Conservation (phyloP, 345 rosid genomes). For the Ceriops zippeliana region DNA sequence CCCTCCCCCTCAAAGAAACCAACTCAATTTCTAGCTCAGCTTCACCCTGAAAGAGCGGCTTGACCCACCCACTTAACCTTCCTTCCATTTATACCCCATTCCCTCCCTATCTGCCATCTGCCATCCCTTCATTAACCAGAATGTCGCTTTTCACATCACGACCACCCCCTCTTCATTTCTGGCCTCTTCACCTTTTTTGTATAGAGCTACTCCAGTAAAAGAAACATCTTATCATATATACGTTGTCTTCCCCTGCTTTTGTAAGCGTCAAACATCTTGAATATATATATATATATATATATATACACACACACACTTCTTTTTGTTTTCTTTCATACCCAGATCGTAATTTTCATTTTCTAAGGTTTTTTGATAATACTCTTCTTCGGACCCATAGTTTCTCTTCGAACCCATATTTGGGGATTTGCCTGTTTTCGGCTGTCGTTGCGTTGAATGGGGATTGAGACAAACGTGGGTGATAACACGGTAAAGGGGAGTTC, state of each 20-base stretch:
- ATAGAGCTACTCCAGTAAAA: neutral
- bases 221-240: too few relatives aligned
- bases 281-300: neutral
- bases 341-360: constrained; percentile 10
- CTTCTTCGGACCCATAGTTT: neutral
- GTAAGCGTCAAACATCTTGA: neutral
- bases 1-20: constrained; percentile 27
- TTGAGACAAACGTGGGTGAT: constrained; percentile 41
- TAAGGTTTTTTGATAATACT: neutral
- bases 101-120: neutral
- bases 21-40: constrained; percentile 24
- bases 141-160: constrained; percentile 25
- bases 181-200: neutral
- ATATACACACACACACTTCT: too few relatives aligned
- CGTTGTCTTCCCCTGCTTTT: constrained; percentile 18
- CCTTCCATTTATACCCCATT: constrained; percentile 11
- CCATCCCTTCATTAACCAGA: constrained; percentile 11
- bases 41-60: constrained; percentile 17
- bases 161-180: neutral
- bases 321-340: constrained; percentile 18
- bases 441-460: constrained; percentile 47
- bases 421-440: neutral
- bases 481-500: constrained; percentile 33
- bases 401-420: neutral
- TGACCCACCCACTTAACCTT: constrained; percentile 1